Conservation (phyloP, 345 rosid species). For the Nephelium lappaceum region DNA sequence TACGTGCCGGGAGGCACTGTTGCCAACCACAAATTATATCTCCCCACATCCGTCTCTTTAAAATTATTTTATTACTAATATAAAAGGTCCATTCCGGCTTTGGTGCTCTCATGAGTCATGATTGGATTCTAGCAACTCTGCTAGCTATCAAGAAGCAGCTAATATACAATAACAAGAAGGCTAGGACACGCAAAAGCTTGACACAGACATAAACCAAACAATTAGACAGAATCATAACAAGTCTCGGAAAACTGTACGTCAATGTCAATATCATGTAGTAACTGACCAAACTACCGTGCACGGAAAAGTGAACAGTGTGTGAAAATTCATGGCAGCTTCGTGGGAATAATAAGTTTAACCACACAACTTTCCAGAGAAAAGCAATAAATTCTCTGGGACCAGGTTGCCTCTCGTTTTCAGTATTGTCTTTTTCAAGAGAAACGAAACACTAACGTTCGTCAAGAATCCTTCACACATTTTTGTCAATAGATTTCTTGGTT, state of each 20-base stretch:
- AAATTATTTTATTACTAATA: no score
- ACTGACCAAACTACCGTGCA: background rate
- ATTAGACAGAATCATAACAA: background rate
- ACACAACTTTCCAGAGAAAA: conserved; percentile 1
- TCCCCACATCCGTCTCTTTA: no score
- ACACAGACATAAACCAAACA: background rate
- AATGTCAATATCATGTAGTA: background rate
- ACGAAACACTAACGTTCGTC: conserved; percentile 23
- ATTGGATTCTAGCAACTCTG: no score
- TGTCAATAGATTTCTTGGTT: conserved; percentile 13
- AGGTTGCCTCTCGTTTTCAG: conserved; percentile 11
- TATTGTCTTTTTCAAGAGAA: conserved; percentile 13
- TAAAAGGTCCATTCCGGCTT: no score
- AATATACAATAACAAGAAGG: no score
- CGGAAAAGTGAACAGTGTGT: background rate
- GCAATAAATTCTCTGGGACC: conserved; percentile 27
- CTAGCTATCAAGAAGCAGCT: no score
- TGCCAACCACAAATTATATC: no score
- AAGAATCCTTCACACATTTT: conserved; percentile 42
- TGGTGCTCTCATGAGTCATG: no score
- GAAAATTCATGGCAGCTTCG: conserved; percentile 5
- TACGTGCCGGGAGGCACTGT: no score
- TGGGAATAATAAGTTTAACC: background rate
- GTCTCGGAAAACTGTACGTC: background rate
- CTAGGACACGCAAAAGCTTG: background rate